A percentile compares a stretch with the other conserved stretches of the same genome.
phyloP scores from a whole-genome alignment of 2,329 filamentous ascomycete genomes.

The Trichoderma sp. region DNA sequence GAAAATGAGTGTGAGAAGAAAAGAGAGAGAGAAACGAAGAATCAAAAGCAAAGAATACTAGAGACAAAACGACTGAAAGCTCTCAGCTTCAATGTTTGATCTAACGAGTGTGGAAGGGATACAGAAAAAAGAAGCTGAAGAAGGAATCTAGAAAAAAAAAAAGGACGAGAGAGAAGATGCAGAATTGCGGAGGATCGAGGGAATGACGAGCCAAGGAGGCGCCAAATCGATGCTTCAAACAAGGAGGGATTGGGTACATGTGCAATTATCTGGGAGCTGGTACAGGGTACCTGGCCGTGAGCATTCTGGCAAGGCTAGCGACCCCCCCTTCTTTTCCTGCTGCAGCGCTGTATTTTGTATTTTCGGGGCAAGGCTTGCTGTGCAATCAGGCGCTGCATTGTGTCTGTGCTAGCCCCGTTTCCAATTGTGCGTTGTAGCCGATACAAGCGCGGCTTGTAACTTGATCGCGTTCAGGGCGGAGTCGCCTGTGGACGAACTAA shows the following conservation, averaged over 20 bases:
- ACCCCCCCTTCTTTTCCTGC: background rate
- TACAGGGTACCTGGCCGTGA: slow-evolving; percentile 1
- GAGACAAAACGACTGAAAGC: slow-evolving; percentile 16
- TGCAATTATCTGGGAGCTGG: background rate
- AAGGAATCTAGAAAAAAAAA: background rate
- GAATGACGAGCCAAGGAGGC: slow-evolving; percentile 10
- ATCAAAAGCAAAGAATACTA: background rate
- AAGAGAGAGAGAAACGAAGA: background rate
- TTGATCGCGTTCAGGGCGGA: background rate
- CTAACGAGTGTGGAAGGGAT: slow-evolving; percentile 10
- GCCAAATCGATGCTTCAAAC: slow-evolving; percentile 18
- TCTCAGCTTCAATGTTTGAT: background rate
- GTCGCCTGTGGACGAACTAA: background rate
- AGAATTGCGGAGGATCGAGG: slow-evolving; percentile 15
- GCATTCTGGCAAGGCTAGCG: background rate
- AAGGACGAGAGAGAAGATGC: slow-evolving; percentile 2
- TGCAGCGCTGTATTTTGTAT: background rate
- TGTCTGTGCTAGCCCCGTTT: background rate
- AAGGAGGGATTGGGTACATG: slow-evolving; percentile 7
- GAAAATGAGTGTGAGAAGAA: background rate
- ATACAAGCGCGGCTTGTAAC: background rate
- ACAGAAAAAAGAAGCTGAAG: background rate
- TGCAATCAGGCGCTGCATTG: background rate
- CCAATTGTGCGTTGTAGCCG: background rate
- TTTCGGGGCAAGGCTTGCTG: background rate